Percentiles rank a stretch among this genome's conserved stretches.
These are phyloP conservation scores for Quercus tomentella DNA, from an alignment of 331 rosid species.

Conservation along the genomic window DNA sequence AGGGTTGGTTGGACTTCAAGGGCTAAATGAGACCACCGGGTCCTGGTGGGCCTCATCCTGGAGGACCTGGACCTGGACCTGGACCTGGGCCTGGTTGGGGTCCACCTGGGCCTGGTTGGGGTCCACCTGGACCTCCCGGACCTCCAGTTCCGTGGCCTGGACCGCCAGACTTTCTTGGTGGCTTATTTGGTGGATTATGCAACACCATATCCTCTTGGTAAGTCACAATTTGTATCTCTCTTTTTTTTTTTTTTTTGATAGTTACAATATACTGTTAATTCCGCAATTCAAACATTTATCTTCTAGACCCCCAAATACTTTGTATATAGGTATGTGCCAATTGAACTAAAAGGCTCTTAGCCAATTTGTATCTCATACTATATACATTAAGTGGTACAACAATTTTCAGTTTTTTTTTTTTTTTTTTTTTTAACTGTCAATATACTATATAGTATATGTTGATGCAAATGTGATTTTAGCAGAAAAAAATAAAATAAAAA, in stretches of 20 bases:
- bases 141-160: conserved; percentile 17
- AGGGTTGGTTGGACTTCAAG: not conserved
- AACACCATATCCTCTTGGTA: conserved; percentile 41
- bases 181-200: conserved; percentile 25
- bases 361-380: too few relatives aligned
- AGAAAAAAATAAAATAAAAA: too few relatives aligned
- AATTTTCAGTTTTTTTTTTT: too few relatives aligned
- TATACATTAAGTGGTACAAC: too few relatives aligned
- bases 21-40: conserved; percentile 1
- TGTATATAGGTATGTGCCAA: too few relatives aligned
- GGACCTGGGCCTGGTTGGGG: not conserved
- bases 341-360: too few relatives aligned
- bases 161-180: conserved; percentile 8
- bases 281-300: rapidly evolving
- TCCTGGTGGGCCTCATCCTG: conserved; percentile 17
- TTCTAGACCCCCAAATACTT: rapidly evolving
- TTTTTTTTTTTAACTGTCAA: too few relatives aligned
- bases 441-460: too few relatives aligned
- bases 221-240: not conserved
- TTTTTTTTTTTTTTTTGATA: too few relatives aligned
- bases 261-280: too few relatives aligned
- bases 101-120: conserved; percentile 7
- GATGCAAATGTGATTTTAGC: too few relatives aligned
- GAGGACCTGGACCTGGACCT: not conserved
- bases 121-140: conserved; percentile 8